A percentile compares a stretch with the other conserved stretches of the same genome.
These are phyloP conservation scores for Pyronema domesticum DNA, from an alignment of 495 filamentous ascomycete species.

Conservation along the genomic window DNA sequence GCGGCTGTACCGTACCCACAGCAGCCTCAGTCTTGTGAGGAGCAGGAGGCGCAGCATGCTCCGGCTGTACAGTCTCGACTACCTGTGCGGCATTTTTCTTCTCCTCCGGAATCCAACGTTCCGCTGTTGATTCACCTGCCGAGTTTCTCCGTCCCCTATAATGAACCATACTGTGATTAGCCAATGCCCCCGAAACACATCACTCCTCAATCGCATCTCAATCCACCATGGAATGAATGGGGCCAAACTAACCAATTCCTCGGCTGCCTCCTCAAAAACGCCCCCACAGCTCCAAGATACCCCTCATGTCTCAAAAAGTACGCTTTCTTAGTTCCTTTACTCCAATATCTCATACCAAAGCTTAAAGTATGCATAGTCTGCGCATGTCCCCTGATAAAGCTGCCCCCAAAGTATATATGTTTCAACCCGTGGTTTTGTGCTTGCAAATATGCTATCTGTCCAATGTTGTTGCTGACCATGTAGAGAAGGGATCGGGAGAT, in stretches of 20 bases:
- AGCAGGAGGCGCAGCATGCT: no score
- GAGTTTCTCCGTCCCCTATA: background rate
- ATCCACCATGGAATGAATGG: no score
- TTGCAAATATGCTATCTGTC: slow-evolving; percentile 90
- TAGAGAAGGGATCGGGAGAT: slow-evolving; percentile 61
- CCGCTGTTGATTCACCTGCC: background rate
- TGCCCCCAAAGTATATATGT: slow-evolving; percentile 93
- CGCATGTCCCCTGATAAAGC: slow-evolving; percentile 74
- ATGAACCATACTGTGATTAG: background rate
- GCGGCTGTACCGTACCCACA: no score
- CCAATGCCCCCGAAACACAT: background rate
- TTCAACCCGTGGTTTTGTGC: slow-evolving; percentile 78
- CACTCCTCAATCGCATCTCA: no score
- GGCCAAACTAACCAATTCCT: slow-evolving; percentile 46
- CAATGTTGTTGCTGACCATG: slow-evolving; percentile 89
- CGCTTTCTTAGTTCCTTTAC: slow-evolving; percentile 78
- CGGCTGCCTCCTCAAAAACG: slow-evolving; percentile 81
- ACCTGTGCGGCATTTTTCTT: no score
- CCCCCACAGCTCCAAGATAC: slow-evolving; percentile 89
- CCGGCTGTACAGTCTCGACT: no score
- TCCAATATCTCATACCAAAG: slow-evolving; percentile 96
- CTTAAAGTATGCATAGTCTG: slow-evolving; percentile 95
- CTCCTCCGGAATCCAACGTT: background rate
- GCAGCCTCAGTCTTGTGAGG: no score
- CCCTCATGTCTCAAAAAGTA: slow-evolving; percentile 94